phyloP scores from a whole-genome alignment of 768 basidiomycete genomes.

The Flagelloscypha sp. region DNA sequence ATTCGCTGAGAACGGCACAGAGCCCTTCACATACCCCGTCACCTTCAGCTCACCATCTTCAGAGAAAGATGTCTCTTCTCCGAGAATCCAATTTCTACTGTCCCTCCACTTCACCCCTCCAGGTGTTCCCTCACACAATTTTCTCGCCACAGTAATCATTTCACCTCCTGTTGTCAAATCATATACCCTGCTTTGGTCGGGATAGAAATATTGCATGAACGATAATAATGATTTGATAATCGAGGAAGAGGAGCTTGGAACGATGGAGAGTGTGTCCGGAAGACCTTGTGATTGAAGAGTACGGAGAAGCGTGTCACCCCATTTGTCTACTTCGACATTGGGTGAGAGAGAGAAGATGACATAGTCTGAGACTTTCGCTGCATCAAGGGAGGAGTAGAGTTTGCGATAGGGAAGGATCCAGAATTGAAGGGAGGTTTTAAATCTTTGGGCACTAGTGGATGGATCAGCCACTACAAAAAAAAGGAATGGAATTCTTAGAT shows the following conservation, averaged over 20 bases:
- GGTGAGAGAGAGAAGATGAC: slow-evolving; percentile 80
- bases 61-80: slow-evolving; percentile 56
- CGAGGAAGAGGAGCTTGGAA: slow-evolving; percentile 55
- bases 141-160: slow-evolving; percentile 60
- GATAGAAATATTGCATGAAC: slow-evolving; percentile 93
- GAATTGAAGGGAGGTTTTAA: slow-evolving; percentile 88
- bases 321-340: slow-evolving; percentile 69
- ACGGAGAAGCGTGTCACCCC: slow-evolving; percentile 84
- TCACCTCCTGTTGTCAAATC: slow-evolving; percentile 63
- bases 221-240: slow-evolving; percentile 85
- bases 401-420: slow-evolving; percentile 63
- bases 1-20: slow-evolving; percentile 61
- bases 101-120: slow-evolving; percentile 76
- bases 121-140: slow-evolving; percentile 81
- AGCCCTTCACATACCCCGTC: slow-evolving; percentile 81
- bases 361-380: slow-evolving; percentile 84
- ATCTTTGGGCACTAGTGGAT: slow-evolving; percentile 63
- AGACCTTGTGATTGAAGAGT: slow-evolving; percentile 87
- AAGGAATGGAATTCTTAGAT: background rate
- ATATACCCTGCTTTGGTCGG: slow-evolving; percentile 66
- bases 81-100: slow-evolving; percentile 68
- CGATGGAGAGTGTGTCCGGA: slow-evolving; percentile 71
- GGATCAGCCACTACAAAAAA: slow-evolving; percentile 5
- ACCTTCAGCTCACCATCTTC: slow-evolving; percentile 59
- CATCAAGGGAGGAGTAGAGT: slow-evolving; percentile 75